phyloP scores from a whole-genome alignment of 2,329 filamentous ascomycete genomes.

The Aureobasidium sp. region DNA sequence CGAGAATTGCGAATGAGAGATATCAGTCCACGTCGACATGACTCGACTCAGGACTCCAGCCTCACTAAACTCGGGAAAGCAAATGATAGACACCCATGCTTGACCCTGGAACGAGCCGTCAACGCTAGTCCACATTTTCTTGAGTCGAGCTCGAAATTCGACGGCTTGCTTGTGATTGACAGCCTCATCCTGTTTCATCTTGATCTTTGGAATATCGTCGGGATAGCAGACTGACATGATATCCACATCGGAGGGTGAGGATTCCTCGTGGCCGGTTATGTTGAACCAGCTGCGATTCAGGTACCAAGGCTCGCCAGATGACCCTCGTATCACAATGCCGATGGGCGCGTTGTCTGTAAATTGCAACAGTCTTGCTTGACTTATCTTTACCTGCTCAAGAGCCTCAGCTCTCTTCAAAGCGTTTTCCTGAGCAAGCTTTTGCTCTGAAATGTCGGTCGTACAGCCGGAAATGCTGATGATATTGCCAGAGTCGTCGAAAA shows the following conservation, averaged over 20 bases:
- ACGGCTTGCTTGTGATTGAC: not conserved
- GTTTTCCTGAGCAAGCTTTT: not conserved
- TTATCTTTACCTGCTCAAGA: not conserved
- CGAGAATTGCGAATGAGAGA: not conserved
- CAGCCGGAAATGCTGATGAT: constrained; percentile 18
- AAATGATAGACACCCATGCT: constrained; percentile 15
- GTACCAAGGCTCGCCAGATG: not conserved
- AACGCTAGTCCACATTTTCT: constrained; percentile 21
- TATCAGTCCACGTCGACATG: not conserved
- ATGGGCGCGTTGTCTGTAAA: not conserved
- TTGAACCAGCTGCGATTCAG: not conserved
- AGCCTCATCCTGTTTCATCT: not conserved
- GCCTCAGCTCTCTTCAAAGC: not conserved
- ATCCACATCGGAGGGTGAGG: not conserved
- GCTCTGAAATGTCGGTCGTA: constrained; percentile 17
- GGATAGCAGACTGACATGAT: not conserved
- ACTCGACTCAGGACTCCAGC: not conserved
- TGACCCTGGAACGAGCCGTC: constrained; percentile 14
- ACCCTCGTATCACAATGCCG: not conserved
- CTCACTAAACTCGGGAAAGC: constrained; percentile 18
- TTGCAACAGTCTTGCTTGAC: not conserved
- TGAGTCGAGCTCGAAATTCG: constrained; percentile 17
- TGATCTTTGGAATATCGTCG: not conserved
- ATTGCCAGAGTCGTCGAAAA: constrained; percentile 15
- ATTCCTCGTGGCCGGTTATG: not conserved